These are phyloP conservation scores for Dendrocalamus latiflorus DNA, from an alignment of 202 grass and related monocot species.

Conservation along the genomic window DNA sequence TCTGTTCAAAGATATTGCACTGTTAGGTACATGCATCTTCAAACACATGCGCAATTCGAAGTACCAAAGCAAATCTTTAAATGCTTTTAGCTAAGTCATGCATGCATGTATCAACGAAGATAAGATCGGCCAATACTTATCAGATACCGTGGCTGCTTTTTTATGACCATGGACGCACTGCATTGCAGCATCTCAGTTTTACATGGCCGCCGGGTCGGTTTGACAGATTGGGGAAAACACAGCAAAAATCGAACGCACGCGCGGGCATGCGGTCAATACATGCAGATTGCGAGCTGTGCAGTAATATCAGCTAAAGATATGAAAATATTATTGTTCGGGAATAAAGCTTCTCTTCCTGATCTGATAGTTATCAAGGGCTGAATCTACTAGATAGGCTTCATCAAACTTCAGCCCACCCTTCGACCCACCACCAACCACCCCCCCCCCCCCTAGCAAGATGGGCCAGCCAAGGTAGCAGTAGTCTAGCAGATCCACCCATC, in stretches of 20 bases:
- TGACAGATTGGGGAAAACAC: background rate
- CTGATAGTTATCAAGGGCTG: too few relatives aligned
- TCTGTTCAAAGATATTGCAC: background rate
- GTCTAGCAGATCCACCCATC: too few relatives aligned
- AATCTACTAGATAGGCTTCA: too few relatives aligned
- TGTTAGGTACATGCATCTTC: slow-evolving; percentile 19
- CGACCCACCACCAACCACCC: too few relatives aligned
- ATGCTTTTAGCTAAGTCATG: background rate
- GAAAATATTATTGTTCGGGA: too few relatives aligned
- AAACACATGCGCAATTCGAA: slow-evolving; percentile 9
- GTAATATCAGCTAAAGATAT: too few relatives aligned
- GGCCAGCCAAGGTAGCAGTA: too few relatives aligned
- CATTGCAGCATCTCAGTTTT: slow-evolving; percentile 24
- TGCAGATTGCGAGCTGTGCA: background rate
- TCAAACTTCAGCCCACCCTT: too few relatives aligned
- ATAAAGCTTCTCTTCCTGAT: too few relatives aligned
- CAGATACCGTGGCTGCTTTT: background rate
- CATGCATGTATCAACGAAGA: background rate
- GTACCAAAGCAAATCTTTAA: slow-evolving; percentile 4
- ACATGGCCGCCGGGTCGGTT: slow-evolving; percentile 28
- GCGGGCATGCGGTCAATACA: background rate
- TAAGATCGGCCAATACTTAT: background rate
- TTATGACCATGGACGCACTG: background rate
- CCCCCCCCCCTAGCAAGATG: too few relatives aligned
- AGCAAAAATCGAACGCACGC: background rate